Evolutionary conservation across 2,329 filamentous ascomycete genomes (phyloP).

Genomic region (Fusarium newnesense): DNA sequence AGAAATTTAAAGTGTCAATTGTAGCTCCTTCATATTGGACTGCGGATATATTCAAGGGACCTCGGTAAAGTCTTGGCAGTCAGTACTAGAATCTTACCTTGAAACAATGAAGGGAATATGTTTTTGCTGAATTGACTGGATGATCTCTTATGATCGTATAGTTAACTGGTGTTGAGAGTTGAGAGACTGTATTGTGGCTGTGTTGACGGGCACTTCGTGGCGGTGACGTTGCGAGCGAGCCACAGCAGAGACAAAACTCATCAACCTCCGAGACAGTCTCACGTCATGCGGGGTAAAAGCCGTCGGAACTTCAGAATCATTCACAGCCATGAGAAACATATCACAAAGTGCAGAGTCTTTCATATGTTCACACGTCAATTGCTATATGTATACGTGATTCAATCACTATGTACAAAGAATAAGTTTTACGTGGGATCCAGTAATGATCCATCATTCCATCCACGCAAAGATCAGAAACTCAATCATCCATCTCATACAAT

Average conservation of each 20-base stretch:
- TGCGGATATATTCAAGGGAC: fast-evolving
- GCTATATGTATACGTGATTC: conserved; percentile 10
- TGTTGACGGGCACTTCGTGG: background rate
- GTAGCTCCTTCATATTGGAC: fast-evolving
- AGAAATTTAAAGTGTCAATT: too few relatives aligned
- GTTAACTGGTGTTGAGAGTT: background rate
- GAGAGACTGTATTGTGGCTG: background rate
- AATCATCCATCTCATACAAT: background rate
- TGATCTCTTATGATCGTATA: too few relatives aligned
- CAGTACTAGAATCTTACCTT: fast-evolving
- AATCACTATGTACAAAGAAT: conserved; percentile 43
- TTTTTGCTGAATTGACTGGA: background rate
- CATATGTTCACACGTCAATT: background rate
- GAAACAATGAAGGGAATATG: fast-evolving
- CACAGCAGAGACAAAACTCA: background rate
- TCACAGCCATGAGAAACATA: background rate
- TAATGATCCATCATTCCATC: conserved; percentile 25
- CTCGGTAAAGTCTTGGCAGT: fast-evolving
- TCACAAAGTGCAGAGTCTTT: background rate
- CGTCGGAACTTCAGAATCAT: background rate
- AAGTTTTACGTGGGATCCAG: conserved; percentile 21
- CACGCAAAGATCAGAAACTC: conserved; percentile 14
- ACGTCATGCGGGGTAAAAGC: background rate
- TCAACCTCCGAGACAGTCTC: background rate
- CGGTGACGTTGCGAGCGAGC: background rate